Base-by-base conservation (phyloP, 768 basidiomycete genomes). In the Polyporus arcularius region DNA sequence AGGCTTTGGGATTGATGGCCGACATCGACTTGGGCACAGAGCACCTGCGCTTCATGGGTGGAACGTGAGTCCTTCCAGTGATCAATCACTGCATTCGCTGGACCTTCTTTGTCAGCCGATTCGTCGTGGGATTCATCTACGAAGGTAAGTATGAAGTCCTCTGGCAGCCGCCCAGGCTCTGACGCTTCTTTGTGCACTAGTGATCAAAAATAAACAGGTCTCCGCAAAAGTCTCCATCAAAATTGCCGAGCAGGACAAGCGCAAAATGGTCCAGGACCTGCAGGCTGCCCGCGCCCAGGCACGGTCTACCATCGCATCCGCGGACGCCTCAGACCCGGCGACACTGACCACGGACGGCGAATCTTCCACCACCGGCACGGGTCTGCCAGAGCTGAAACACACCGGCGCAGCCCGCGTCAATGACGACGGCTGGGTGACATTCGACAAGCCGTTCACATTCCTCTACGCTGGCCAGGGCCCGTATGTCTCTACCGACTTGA, bases 11-110 rank as follows among this genome's bases (percentile, higher is more conserved):
- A 3, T 78, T 96, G 35, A 89, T 94, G 85, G 92, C 94, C 3
- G 92, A 95, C 63, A 60, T 93, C 42, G 93, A 94, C 73, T 74
- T 91, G 47, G 89, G 89, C 57, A 96, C 94, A 1, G 93, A 95
- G 61, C 76, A 91, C 66, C 73, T 95, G 43, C 83, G 92, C 9
- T 94, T 90, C 88, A 87, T 96, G 87, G 94, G 94, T 10, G 89
- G 62, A 58, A 58, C 46, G 70, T 71, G 18, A 31, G 70, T 54
- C 16, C 4, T 57, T 16, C 18, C 32, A 21, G 15, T 15, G 39
- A 38, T 51, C 18, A 14, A 8, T 30, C 31, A 30, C 15, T 45
- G 2, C 21, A 26, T 26, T 26, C 21, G 21, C 3, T 3, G n/a
- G 16, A 18, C 16, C 31, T 42, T 16, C n/a, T 15, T 31, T 51